phyloP scores from a whole-genome alignment of 345 rosid genomes.

The Citrus trifoliata region DNA sequence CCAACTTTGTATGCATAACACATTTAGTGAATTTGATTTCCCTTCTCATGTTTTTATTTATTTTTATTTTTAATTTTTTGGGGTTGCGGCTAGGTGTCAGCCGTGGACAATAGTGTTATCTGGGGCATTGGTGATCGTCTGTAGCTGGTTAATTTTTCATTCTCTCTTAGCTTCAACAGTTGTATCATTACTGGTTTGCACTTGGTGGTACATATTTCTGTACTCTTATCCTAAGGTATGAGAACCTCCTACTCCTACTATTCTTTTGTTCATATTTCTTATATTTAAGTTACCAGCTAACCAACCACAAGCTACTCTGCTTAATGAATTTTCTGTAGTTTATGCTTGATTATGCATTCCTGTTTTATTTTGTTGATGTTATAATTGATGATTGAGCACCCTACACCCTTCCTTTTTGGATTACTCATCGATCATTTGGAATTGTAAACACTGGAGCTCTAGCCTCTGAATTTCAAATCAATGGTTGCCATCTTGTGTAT shows the following conservation, averaged over 20 bases:
- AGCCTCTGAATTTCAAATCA: neutral
- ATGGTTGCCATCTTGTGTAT: neutral
- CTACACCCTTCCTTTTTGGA: neutral
- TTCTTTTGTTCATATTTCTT: neutral
- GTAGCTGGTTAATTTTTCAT: conserved; percentile 69
- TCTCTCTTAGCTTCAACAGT: conserved; percentile 54
- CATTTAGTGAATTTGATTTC: neutral
- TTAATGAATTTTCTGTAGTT: neutral
- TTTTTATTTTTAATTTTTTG: neutral
- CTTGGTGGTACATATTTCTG: conserved; percentile 91
- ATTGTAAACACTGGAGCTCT: neutral
- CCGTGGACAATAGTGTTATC: conserved; percentile 90
- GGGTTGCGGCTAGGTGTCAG: conserved; percentile 65
- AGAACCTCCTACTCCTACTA: neutral
- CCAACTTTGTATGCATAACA: neutral
- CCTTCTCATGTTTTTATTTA: neutral
- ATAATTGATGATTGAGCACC: neutral
- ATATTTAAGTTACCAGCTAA: neutral
- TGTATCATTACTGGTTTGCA: conserved; percentile 35
- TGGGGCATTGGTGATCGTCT: conserved; percentile 49
- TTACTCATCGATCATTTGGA: neutral
- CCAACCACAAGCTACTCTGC: neutral
- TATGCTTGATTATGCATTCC: neutral
- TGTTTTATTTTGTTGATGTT: neutral
- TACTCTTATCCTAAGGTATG: conserved; percentile 86